Evolutionary conservation across 805 yeast species (phyloP), one percentile per base, ranked within the genome.

Genomic region (Limtongozyma cylindracea): DNA sequence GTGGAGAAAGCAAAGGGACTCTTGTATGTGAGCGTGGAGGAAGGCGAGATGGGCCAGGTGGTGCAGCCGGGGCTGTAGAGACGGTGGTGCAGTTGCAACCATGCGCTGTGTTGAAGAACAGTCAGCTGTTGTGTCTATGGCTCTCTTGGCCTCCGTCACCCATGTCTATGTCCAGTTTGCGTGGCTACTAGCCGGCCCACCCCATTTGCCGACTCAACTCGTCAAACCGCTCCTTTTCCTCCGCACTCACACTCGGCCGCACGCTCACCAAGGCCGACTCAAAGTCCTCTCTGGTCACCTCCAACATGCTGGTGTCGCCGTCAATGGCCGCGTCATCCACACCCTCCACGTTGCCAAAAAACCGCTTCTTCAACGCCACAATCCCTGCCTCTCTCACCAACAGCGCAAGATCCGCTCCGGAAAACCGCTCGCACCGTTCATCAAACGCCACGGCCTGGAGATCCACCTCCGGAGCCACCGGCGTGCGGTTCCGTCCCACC

Each of bases 331-430:
- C 41, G 20, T 31, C 35, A 29, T 49, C 53, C 31, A 37, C 43
- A 41, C 43, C 50, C 37, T 28, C 49, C 32, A 42, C 49, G 12
- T 45, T 45, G 10, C 33, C 34, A 42, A 72, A 73, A 30, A 73
- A 69, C 33, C 59, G 67, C 41, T 67, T 64, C 40, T 78, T 73
- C 41, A 82, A 54, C 1, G 95, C 91, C 23, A 62, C 47, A 5
- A 80, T 88, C 31, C 92, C 80, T n/a, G 96, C 91, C 38, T 88
- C 96, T 35, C 94, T 58, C 2, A 76, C 84, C 25, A 88, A 47
- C 3, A 94, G 78, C 1, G 91, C 78, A 25, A 88, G 54, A 53
- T 88, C 98, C 0, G 98, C 98, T 39, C 98, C 98, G 3, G 91
- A 73, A 39, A 77, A 88, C 46, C 78, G 84, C 28, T 76, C 56